Evolutionary conservation across 2,329 filamentous ascomycete genomes (phyloP).

Genomic region (Phialophora macrospora): DNA sequence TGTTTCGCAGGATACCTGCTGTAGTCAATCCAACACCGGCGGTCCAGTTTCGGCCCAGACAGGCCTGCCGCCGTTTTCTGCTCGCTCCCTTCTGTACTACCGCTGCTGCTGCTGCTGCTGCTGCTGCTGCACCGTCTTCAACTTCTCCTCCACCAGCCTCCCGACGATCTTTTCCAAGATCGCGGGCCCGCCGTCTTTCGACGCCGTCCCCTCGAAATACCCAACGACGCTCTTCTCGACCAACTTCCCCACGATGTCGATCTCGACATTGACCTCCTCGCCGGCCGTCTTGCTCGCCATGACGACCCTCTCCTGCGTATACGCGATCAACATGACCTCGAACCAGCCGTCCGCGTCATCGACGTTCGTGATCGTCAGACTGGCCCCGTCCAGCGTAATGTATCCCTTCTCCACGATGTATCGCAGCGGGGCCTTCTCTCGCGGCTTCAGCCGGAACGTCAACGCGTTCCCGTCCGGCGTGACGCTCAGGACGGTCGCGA

Average conservation of each 20-base stretch:
- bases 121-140: constrained; percentile 48
- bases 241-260: constrained; percentile 76
- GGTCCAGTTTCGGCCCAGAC: too few relatives aligned
- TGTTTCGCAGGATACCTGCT: too few relatives aligned
- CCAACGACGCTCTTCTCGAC: constrained; percentile 79
- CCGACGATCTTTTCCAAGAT: constrained; percentile 74
- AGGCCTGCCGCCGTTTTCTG: too few relatives aligned
- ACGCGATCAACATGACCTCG: constrained; percentile 97
- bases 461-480: constrained; percentile 86
- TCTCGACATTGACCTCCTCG: constrained; percentile 87
- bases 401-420: constrained; percentile 98
- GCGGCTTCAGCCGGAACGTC: constrained; percentile 79
- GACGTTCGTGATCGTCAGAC: constrained; percentile 87
- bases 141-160: constrained; percentile 73
- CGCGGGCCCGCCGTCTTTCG: constrained; percentile 50
- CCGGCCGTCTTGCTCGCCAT: constrained; percentile 77
- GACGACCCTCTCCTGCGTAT: constrained; percentile 91
- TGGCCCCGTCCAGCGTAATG: constrained; percentile 91
- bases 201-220: constrained; percentile 63
- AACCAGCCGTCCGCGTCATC: constrained; percentile 78
- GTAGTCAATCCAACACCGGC: too few relatives aligned
- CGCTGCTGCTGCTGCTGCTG: too few relatives aligned
- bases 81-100: too few relatives aligned
- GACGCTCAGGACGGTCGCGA: constrained; percentile 73
- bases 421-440: constrained; percentile 63